Percentiles rank a stretch among this genome's conserved stretches.
phyloP scores from a whole-genome alignment of 192 early-diverging fungal genomes.

The Linnemannia elongata region DNA sequence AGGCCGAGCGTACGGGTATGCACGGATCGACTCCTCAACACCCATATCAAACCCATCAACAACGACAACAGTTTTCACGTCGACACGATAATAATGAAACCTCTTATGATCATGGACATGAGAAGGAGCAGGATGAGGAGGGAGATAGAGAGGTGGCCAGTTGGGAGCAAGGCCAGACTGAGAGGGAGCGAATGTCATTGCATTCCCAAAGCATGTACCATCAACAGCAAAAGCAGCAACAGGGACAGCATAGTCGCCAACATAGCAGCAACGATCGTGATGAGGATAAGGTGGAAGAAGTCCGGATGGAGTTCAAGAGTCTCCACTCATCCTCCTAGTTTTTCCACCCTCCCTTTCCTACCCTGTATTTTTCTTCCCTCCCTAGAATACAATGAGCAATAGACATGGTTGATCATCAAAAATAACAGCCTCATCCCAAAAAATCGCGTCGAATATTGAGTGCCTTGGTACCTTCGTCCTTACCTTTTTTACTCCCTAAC shows the following conservation, averaged over 20 bases:
- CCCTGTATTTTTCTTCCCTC: neutral
- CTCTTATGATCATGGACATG: neutral
- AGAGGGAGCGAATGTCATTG: neutral
- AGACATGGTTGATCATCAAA: neutral
- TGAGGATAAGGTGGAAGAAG: constrained; percentile 17
- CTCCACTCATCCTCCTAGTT: neutral
- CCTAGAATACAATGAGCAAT: neutral
- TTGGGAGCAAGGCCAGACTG: neutral
- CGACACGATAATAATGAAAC: neutral
- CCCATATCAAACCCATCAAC: neutral
- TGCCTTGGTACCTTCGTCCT: too few relatives aligned
- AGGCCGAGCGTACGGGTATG: neutral
- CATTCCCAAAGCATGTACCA: neutral
- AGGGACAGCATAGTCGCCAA: neutral
- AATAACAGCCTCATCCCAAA: neutral
- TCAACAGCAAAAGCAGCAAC: neutral
- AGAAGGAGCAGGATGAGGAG: neutral
- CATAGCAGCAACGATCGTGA: neutral
- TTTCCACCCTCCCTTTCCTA: neutral
- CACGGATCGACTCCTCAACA: neutral
- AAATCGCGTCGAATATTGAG: too few relatives aligned
- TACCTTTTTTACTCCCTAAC: neutral
- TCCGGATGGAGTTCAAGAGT: constrained; percentile 31
- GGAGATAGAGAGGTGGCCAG: neutral
- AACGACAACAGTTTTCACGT: neutral